Conservation (phyloP, 2,329 filamentous ascomycete genomes). For the Fusarium incarnatum region DNA sequence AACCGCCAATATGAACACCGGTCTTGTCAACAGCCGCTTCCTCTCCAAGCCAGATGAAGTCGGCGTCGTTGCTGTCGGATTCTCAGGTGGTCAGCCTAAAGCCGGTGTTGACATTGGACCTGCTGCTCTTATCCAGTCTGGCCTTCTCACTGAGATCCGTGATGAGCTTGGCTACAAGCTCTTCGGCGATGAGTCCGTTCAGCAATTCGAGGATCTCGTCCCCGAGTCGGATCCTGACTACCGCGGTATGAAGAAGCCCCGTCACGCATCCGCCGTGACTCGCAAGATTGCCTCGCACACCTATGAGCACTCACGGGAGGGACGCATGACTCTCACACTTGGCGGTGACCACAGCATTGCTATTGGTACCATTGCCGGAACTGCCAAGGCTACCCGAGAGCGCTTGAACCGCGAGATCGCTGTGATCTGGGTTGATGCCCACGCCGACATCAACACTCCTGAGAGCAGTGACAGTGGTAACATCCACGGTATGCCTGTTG, state of each 20-base stretch:
- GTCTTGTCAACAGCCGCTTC: slow-evolving; percentile 75
- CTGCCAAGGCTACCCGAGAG: slow-evolving; percentile 87
- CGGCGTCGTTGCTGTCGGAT: slow-evolving; percentile 93
- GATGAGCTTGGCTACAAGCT: slow-evolving; percentile 91
- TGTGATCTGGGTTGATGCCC: slow-evolving; percentile 98
- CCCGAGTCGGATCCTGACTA: slow-evolving; percentile 80
- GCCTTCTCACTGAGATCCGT: slow-evolving; percentile 84
- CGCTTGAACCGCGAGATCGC: slow-evolving; percentile 84
- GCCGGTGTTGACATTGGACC: slow-evolving; percentile 91
- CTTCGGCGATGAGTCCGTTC: slow-evolving; percentile 83
- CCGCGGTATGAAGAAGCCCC: slow-evolving; percentile 95
- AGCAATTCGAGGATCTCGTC: slow-evolving; percentile 81
- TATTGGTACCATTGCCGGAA: slow-evolving; percentile 91
- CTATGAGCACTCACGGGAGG: slow-evolving; percentile 84
- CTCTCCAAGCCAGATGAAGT: slow-evolving; percentile 82
- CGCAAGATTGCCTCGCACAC: slow-evolving; percentile 83
- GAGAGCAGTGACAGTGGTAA: slow-evolving; percentile 92
- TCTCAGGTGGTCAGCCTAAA: slow-evolving; percentile 94
- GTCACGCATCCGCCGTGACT: slow-evolving; percentile 86
- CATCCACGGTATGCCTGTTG: slow-evolving; percentile 97
- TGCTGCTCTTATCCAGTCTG: slow-evolving; percentile 86
- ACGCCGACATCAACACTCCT: slow-evolving; percentile 97
- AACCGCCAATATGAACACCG: slow-evolving; percentile 60
- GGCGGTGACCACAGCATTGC: slow-evolving; percentile 97
- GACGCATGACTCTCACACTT: slow-evolving; percentile 89